These are phyloP conservation scores for Hypomyces rosellus DNA, from an alignment of 2,329 filamentous ascomycete species.

Conservation along the genomic window DNA sequence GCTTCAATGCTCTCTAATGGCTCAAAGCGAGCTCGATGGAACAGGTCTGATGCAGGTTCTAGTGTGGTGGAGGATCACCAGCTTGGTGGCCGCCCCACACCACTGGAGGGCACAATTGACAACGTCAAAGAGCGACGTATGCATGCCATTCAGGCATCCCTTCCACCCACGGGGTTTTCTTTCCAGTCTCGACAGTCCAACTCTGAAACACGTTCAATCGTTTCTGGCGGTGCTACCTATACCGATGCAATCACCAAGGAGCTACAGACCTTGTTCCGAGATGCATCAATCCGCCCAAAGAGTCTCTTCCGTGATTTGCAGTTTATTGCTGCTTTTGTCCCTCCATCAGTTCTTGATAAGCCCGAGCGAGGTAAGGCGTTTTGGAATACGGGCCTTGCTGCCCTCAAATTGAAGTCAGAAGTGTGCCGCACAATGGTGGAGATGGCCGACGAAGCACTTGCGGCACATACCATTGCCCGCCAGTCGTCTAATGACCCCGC, in stretches of 20 bases:
- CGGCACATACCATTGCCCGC: constrained; percentile 57
- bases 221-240: constrained; percentile 44
- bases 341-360: constrained; percentile 53
- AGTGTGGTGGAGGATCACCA: constrained; percentile 28
- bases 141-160: constrained; percentile 35
- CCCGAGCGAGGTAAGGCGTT: constrained; percentile 71
- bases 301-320: constrained; percentile 78
- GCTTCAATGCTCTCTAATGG: constrained; percentile 52
- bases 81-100: constrained; percentile 33
- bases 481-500: constrained; percentile 33
- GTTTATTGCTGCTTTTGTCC: constrained; percentile 62
- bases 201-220: constrained; percentile 42
- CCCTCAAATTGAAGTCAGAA: constrained; percentile 81
- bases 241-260: constrained; percentile 61
- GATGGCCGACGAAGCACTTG: constrained; percentile 49
- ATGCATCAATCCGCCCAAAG: constrained; percentile 64
- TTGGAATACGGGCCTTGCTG: constrained; percentile 82
- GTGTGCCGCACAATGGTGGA: constrained; percentile 74
- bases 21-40: constrained; percentile 30
- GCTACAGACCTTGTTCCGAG: constrained; percentile 60
- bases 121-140: constrained; percentile 63
- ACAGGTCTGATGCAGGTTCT: constrained; percentile 30
- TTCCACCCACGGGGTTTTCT: constrained; percentile 26
- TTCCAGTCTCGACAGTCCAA: constrained; percentile 35
- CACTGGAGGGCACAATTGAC: constrained; percentile 61